Base-by-base conservation (phyloP, 257 asterid genomes). In the Penstemon eatonii region DNA sequence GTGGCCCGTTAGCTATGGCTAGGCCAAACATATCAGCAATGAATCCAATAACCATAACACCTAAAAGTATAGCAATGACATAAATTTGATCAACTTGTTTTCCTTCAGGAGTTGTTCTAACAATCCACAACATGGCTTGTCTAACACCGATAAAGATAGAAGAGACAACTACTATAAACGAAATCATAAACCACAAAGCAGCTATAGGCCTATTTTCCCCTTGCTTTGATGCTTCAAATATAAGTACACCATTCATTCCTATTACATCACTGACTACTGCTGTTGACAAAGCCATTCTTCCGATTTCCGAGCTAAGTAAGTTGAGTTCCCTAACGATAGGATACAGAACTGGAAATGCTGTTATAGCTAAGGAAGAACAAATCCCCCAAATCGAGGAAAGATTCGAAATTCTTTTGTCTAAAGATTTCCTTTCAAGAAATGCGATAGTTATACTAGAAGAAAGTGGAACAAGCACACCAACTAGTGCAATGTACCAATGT, bases 291-390 rank as follows among this genome's bases (percentile, higher is more conserved):
- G 96, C 87, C 82, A 86, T 81, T 7, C 91, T 58, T 9, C 97
- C 97, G 3, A 92, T 84, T 25, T 87, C 95, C 0, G 97, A 90
- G 84, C 96, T 89, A 6, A 90, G 78, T 38, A 93, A 80, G 52
- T 92, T 90, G 37, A 92, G 82, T 77, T 92, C 98, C 40, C 67
- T 76, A 10, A 92, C 67, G 0, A 92, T 80, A 0, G 82, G 91
- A 75, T 88, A 84, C 2, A 90, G 68, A 41, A 84, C 95, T 0
- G 97, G 95, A 47, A 90, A 92, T 1, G 97, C 45, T 1, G 95
- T 70, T 3, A 83, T 70, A 3, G 95, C 75, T 25, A 88, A 63
- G 33, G 82, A 67, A 0, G 91, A 39, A 0, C 92, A 57, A 33
- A 86, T 38, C 8, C 95, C 99, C 75, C 80, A 71, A n/a, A 88